Evolutionary conservation across 2,329 filamentous ascomycete genomes (phyloP).

Genomic region (Bimuria novae-zelandiae): DNA sequence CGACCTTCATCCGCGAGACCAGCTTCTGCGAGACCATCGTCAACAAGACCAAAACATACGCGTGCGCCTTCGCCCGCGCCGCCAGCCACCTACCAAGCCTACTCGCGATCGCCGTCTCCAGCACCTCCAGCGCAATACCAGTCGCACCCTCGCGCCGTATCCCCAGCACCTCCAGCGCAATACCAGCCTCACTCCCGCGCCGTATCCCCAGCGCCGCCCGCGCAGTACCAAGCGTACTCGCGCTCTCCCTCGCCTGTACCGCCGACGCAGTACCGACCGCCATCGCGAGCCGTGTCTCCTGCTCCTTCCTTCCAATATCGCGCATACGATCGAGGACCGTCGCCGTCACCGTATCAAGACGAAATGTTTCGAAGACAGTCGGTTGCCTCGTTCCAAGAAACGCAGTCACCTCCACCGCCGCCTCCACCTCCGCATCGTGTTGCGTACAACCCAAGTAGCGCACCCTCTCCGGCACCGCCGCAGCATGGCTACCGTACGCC

Average conservation of each 20-base stretch:
- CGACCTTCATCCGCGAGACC: conserved; percentile 39
- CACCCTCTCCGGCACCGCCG: conserved; percentile 39
- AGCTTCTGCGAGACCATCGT: too few relatives aligned
- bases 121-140: conserved; percentile 32
- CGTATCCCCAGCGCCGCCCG: conserved; percentile 34
- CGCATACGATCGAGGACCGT: conserved; percentile 47
- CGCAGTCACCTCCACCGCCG: conserved; percentile 73
- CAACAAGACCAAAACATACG: conserved; percentile 37
- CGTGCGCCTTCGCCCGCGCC: conserved; percentile 48
- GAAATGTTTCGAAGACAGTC: conserved; percentile 32
- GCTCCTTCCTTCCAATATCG: conserved; percentile 43
- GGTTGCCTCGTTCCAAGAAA: conserved; percentile 37
- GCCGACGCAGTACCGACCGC: conserved; percentile 29
- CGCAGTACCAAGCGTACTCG: conserved; percentile 10
- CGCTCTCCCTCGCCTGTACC: conserved; percentile 36
- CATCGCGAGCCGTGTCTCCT: conserved; percentile 36
- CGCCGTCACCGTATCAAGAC: conserved; percentile 44
- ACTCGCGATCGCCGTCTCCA: conserved; percentile 30
- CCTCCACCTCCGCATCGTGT: conserved; percentile 80
- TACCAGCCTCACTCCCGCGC: conserved; percentile 25
- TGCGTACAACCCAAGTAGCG: conserved; percentile 53
- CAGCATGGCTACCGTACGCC: conserved; percentile 61
- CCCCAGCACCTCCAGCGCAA: conserved; percentile 29
- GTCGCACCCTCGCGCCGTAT: conserved; percentile 28
- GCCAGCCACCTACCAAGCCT: conserved; percentile 26